A percentile compares a stretch with the other conserved stretches of the same genome.
phyloP scores from a whole-genome alignment of 139 green algal species.

The Picochlorum sp. region DNA sequence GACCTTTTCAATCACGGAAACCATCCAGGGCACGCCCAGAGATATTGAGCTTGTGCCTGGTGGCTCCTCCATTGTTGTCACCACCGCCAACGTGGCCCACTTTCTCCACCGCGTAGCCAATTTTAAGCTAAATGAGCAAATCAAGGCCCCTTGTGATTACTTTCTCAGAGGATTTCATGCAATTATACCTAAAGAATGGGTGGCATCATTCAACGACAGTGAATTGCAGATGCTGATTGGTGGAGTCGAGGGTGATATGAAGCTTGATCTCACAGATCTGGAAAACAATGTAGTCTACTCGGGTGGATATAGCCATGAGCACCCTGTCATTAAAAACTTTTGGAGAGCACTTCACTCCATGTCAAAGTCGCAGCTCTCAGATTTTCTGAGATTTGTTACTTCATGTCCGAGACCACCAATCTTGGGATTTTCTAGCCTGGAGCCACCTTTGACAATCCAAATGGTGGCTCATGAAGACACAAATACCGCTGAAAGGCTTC shows the following conservation, averaged over 20 bases:
- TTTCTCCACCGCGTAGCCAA: slow-evolving; percentile 86
- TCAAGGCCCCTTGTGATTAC: slow-evolving; percentile 13
- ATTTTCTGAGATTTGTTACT: slow-evolving; percentile 70
- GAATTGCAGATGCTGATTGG: slow-evolving; percentile 80
- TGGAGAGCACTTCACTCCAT: slow-evolving; percentile 47
- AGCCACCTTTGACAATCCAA: slow-evolving; percentile 80
- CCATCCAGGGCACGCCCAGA: slow-evolving; percentile 3
- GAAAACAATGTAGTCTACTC: slow-evolving; percentile 53
- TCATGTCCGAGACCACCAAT: slow-evolving; percentile 71
- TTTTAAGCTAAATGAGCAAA: slow-evolving; percentile 70
- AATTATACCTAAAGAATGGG: slow-evolving; percentile 54
- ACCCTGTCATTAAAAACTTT: slow-evolving; percentile 63
- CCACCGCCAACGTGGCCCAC: slow-evolving; percentile 58
- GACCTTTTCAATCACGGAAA: slow-evolving; percentile 54
- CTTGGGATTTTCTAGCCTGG: slow-evolving; percentile 84
- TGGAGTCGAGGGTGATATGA: slow-evolving; percentile 31
- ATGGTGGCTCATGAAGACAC: slow-evolving; percentile 55
- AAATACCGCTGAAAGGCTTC: slow-evolving; percentile 58
- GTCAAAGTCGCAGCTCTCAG: slow-evolving; percentile 53
- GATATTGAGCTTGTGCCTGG: slow-evolving; percentile 72
- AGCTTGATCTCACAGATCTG: slow-evolving; percentile 79
- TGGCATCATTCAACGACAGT: slow-evolving; percentile 62
- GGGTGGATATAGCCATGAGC: slow-evolving; percentile 62
- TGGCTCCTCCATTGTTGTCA: slow-evolving; percentile 62
- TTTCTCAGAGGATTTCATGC: slow-evolving; percentile 24